Percentiles rank a stretch among this genome's conserved stretches.
These are phyloP conservation scores for Lentinula boryana DNA, from an alignment of 768 basidiomycete species.

Conservation along the genomic window DNA sequence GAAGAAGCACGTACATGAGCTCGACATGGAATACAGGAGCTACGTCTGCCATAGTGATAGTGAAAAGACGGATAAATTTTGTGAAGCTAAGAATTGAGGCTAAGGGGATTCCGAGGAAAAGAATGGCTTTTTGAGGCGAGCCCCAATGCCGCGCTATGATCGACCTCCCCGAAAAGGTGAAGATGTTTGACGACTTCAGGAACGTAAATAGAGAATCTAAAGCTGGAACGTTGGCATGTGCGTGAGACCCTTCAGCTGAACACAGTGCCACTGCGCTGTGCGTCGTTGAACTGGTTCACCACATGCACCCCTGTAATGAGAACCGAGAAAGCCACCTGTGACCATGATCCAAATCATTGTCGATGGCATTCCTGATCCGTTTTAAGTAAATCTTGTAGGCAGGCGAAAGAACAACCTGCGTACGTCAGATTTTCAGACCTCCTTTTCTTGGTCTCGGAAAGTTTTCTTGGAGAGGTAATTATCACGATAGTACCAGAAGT, in stretches of 20 bases:
- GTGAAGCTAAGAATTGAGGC: background rate
- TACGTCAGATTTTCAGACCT: no score
- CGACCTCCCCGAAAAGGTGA: background rate
- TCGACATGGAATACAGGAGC: slow-evolving; percentile 3
- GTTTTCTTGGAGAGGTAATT: no score
- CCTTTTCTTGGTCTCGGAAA: no score
- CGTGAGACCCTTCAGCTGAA: background rate
- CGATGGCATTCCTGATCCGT: no score
- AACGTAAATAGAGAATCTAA: no score
- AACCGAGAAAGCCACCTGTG: background rate
- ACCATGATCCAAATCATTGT: background rate
- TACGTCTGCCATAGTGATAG: background rate
- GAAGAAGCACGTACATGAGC: background rate
- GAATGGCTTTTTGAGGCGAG: background rate
- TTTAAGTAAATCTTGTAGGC: no score
- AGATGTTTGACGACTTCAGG: background rate
- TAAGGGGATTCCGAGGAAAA: background rate
- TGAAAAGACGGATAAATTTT: background rate
- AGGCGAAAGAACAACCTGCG: no score
- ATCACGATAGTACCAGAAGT: no score
- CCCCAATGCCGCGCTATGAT: background rate
- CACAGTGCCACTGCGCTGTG: background rate
- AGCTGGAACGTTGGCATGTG: background rate
- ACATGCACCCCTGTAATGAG: background rate
- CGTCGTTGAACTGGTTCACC: background rate